Base-by-base conservation (phyloP, 352 stramenopile species). In the Pythium sp. region DNA sequence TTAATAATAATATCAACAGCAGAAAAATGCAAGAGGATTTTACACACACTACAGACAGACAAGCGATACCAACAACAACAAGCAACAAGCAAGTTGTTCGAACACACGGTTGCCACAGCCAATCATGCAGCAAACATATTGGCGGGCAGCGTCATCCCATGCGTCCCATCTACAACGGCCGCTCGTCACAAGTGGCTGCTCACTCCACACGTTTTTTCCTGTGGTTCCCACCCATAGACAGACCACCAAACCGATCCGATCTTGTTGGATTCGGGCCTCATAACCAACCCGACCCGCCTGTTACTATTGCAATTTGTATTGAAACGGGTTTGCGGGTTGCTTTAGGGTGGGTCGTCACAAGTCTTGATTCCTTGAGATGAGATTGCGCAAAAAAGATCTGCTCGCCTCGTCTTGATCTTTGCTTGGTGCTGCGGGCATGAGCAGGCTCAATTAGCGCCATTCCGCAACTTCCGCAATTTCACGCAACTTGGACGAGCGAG, bases 221-320 rank as follows among this genome's bases (percentile, higher is more conserved):
- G 43, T 56, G 46, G 20, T 26, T 55, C 24, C 22, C 36, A 28
- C 30, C 30, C 58, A 51, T 22, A 51, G 20, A 51, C 43, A 51
- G 43, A 51, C 43, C 43, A 36, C 53, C 24, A 30, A 18, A 58
- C 2, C 36, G 26, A 60, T 36, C 26, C 26, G 54, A 41, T 26
- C 28, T 22, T 36, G 14, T 36, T 20, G 51, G 24, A 34, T 57
- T 32, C 26, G 51, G 51, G 51, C 34, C 30, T 55, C 8, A 15
- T 6, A 20, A 11, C 12, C 14, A 32, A 56, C 43, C 41, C 24
- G 38, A 56, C 60, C 60, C 43, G 43, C 7, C 2, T 34, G 9
- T 32, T 32, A 4, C 24, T 63, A 7, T 63, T 63, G 22, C 28
- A 62, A 24, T 75, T 77, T 75, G 73, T 77, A 79, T 22, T 14